Evolutionary conservation across 1,284 basidiomycete genomes (phyloP).

Genomic region (Clitocybe nebularis): DNA sequence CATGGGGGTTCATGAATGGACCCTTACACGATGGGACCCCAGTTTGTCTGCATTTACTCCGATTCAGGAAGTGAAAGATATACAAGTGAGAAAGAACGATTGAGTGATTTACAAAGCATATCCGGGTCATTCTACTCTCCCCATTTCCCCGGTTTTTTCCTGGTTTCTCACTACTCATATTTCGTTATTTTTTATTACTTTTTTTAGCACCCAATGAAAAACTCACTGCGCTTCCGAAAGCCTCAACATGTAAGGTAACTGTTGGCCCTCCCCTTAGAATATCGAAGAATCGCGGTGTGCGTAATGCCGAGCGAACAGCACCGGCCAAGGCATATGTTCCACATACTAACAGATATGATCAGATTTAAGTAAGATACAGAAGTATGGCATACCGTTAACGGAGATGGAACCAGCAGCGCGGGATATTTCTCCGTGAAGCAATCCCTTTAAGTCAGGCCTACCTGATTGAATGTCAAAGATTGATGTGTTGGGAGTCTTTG

Average conservation of each 20-base stretch:
- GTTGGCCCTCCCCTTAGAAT: constrained; percentile 28
- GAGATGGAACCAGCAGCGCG: constrained; percentile 13
- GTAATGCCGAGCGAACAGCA: constrained; percentile 20
- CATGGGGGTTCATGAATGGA: too few relatives aligned
- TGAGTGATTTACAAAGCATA: too few relatives aligned
- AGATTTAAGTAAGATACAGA: not conserved
- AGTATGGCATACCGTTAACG: constrained; percentile 10
- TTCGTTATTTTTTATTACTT: too few relatives aligned
- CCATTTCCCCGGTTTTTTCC: too few relatives aligned
- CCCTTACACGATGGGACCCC: too few relatives aligned
- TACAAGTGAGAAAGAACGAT: too few relatives aligned
- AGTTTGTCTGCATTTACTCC: too few relatives aligned
- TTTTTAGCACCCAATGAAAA: too few relatives aligned
- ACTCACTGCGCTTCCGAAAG: constrained; percentile 13
- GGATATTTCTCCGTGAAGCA: constrained; percentile 11
- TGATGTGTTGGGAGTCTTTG: constrained; percentile 2
- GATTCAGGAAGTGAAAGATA: too few relatives aligned
- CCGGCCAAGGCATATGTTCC: constrained; percentile 20
- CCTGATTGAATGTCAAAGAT: constrained; percentile 6
- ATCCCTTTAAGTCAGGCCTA: constrained; percentile 11
- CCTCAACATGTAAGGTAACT: constrained; percentile 26
- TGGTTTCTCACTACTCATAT: too few relatives aligned
- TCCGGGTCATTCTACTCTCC: too few relatives aligned
- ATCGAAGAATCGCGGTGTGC: constrained; percentile 23
- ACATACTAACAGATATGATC: constrained; percentile 20